Percentiles rank a stretch among this genome's conserved stretches.
phyloP scores from a whole-genome alignment of 345 rosid genomes.

The Boechera stricta region DNA sequence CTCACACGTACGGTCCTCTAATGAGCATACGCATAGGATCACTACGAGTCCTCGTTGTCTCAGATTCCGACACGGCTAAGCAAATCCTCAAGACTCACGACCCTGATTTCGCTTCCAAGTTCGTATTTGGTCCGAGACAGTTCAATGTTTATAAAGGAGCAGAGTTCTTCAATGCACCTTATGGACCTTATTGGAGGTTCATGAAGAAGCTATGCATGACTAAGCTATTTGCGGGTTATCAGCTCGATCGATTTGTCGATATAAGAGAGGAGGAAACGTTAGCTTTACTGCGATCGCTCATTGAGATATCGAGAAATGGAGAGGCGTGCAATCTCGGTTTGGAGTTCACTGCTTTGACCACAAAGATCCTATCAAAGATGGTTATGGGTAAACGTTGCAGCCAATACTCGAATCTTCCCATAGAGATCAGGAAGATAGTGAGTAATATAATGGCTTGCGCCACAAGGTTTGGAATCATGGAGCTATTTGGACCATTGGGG shows the following conservation, averaged over 20 bases:
- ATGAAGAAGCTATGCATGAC: constrained; percentile 76
- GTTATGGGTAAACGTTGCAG: constrained; percentile 59
- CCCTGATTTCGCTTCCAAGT: constrained; percentile 58
- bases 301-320: constrained; percentile 41
- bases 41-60: constrained; percentile 50
- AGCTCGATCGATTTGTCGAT: constrained; percentile 56
- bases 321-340: constrained; percentile 56
- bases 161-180: constrained; percentile 61
- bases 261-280: constrained; percentile 61
- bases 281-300: constrained; percentile 48
- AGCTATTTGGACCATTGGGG: constrained; percentile 63
- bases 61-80: constrained; percentile 54
- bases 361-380: constrained; percentile 61
- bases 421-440: constrained; percentile 57
- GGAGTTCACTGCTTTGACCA: constrained; percentile 55
- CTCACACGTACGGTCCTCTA: constrained; percentile 64
- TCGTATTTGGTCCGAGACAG: constrained; percentile 57
- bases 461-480: constrained; percentile 56
- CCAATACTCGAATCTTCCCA: constrained; percentile 42
- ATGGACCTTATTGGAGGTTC: constrained; percentile 75
- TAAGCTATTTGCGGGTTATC: constrained; percentile 57
- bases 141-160: constrained; percentile 59
- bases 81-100: constrained; percentile 61
- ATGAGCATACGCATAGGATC: constrained; percentile 58
- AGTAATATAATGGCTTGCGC: constrained; percentile 56